Percentiles rank a stretch among this genome's conserved stretches.
These are phyloP conservation scores for Podospora pseudocomata DNA, from an alignment of 495 filamentous ascomycete species.

Conservation along the genomic window DNA sequence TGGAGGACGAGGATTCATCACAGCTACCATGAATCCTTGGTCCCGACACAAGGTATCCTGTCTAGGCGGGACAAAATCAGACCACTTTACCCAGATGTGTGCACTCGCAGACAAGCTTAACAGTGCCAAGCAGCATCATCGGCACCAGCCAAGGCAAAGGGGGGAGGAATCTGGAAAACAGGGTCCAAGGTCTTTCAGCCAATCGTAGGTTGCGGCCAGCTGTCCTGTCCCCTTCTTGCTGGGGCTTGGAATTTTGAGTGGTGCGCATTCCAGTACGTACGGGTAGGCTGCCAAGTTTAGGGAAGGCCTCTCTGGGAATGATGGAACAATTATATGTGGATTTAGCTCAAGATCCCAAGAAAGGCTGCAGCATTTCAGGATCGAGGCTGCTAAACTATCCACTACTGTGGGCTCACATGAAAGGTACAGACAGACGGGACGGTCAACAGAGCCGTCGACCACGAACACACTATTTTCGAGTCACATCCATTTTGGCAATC, in stretches of 20 bases:
- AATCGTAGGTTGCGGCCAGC: neutral
- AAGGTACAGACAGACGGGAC: neutral
- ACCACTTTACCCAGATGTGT: neutral
- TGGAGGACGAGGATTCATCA: constrained; percentile 11
- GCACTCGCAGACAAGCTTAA: neutral
- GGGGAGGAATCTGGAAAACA: neutral
- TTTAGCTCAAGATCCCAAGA: neutral
- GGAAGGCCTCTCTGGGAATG: neutral
- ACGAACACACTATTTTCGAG: neutral
- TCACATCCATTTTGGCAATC: neutral
- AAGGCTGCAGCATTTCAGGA: neutral
- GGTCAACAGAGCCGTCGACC: neutral
- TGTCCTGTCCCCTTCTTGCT: neutral
- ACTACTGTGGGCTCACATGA: neutral
- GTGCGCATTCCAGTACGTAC: neutral
- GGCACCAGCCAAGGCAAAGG: neutral
- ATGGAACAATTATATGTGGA: neutral
- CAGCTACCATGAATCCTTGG: neutral
- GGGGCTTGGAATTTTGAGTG: neutral
- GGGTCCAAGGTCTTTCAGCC: neutral
- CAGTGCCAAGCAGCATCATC: neutral
- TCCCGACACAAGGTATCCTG: neutral
- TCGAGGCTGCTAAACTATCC: neutral
- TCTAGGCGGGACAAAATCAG: neutral
- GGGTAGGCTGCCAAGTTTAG: neutral